Base-by-base conservation (phyloP, 2,329 filamentous ascomycete genomes). In the Chaetothyriales sp. region DNA sequence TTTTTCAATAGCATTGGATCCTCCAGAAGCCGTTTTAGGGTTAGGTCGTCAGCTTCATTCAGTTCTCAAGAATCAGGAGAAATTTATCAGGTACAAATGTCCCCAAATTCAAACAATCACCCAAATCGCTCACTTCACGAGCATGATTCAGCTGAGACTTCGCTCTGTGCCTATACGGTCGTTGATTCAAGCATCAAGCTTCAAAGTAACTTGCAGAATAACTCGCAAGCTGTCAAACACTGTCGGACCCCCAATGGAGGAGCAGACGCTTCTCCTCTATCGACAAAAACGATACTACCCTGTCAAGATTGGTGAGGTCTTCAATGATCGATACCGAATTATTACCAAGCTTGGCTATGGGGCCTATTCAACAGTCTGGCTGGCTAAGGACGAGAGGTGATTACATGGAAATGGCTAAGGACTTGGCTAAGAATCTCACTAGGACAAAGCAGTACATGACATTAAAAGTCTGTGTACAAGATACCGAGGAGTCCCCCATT, bases 331-430 rank as follows among this genome's bases (percentile, higher is more conserved):
- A 46, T 68, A 67, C 55, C 63, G 65, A 53, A 53, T 67, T 10
- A 54, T 66, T 15, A 62, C 62, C 1, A 67, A 68, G 54, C 49
- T 66, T 18, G 65, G 65, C 22, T 68, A 61, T 57, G 65, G 66
- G 53, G 28, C 61, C 25, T 65, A 50, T 20, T 68, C 64, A 22
- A 67, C 63, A 1, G 61, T 57, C 12, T 68, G 65, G 65, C 62
- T 68, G 54, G 63, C 63, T 46, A 58, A 63, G 43, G 65, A 66
- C 19, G 47, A 56, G 26, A 51, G 28, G 43, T 20, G 8, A 2
- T 22, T 48, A 1, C 44, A 56, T 48, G 1, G 44, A 56, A 49
- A 42, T 18, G 43, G 28, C 50, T 50, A 26, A 44, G 32, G 32
- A 44, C 39, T 42, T 52, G 32, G 5, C n/a, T 28, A 51, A 46